A percentile compares a stretch with the other conserved stretches of the same genome.
Evolutionary conservation across 78 protist genomes (phyloP).

Genomic region (Dictyostelium discoideum): dicty_2.7 NC_007088.5:1090001-1090500

Average conservation of each 20-base stretch:
- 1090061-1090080: not conserved
- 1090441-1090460: conserved; percentile 8
- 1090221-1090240: conserved; percentile 5
- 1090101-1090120: not conserved
- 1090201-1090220: not conserved
- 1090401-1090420: not conserved
- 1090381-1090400: conserved; percentile 1
- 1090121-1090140: not conserved
- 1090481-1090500: not conserved
- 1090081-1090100: not conserved
- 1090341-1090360: not conserved
- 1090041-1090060: not conserved
- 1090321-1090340: not conserved
- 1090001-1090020: conserved; percentile 6
- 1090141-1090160: conserved; percentile 1
- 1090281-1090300: not conserved
- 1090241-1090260: conserved; percentile 14
- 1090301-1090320: not conserved
- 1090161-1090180: not conserved
- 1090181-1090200: not conserved
- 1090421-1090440: not conserved
- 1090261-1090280: not conserved
- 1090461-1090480: not conserved
- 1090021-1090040: not conserved
- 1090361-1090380: not conserved